These are phyloP conservation scores for Trichoderma brevicompactum DNA, from an alignment of 2,329 filamentous ascomycete species.

Conservation along the genomic window DNA sequence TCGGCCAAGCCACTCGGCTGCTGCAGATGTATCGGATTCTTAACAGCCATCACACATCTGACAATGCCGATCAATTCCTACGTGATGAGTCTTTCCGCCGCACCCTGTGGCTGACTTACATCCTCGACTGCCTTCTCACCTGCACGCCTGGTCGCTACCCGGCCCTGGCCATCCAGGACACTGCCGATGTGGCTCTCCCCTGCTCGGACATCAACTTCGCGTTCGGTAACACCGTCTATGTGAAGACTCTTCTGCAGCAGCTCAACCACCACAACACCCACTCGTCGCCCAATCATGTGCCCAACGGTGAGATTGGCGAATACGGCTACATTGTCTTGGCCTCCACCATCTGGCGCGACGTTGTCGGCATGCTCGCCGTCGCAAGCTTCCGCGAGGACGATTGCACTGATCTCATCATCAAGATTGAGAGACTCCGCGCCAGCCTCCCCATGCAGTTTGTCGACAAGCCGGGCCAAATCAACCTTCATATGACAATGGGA, in stretches of 20 bases:
- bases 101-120: slow-evolving; percentile 65
- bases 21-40: slow-evolving; percentile 67
- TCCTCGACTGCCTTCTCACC: slow-evolving; percentile 65
- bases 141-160: slow-evolving; percentile 64
- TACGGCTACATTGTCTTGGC: slow-evolving; percentile 66
- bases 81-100: slow-evolving; percentile 65
- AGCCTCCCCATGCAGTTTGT: slow-evolving; percentile 63
- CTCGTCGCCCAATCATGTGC: slow-evolving; percentile 41
- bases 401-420: slow-evolving; percentile 55
- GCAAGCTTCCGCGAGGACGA: slow-evolving; percentile 59
- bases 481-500: slow-evolving; percentile 66
- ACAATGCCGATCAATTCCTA: slow-evolving; percentile 61
- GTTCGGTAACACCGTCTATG: slow-evolving; percentile 63
- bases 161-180: slow-evolving; percentile 59
- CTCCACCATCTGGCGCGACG: slow-evolving; percentile 64
- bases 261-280: slow-evolving; percentile 41
- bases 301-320: slow-evolving; percentile 60
- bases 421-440: slow-evolving; percentile 59
- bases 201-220: slow-evolving; percentile 67
- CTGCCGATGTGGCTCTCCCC: slow-evolving; percentile 60
- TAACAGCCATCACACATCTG: slow-evolving; percentile 57
- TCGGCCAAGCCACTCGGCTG: slow-evolving; percentile 67
- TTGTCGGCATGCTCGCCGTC: slow-evolving; percentile 62
- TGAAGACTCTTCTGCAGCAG: slow-evolving; percentile 58
- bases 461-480: slow-evolving; percentile 65